Conservation (phyloP, 2,329 filamentous ascomycete species). For the Microdochium trichocladiopsis region DNA sequence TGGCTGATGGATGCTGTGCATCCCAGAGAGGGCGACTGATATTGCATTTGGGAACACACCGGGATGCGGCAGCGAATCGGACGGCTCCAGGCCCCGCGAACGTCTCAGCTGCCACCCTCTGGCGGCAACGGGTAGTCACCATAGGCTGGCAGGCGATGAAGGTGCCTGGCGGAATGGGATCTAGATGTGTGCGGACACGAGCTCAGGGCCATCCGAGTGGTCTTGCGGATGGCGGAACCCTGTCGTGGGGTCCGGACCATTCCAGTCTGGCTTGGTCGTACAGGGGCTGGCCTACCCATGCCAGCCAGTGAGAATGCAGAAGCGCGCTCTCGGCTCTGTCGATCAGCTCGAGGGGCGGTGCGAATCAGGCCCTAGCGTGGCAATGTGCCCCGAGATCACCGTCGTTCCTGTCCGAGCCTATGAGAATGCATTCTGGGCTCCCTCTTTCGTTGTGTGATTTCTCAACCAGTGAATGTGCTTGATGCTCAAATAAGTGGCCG, state of each 20-base stretch:
- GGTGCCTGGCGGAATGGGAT: background rate
- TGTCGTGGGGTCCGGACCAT: background rate
- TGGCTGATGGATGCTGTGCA: background rate
- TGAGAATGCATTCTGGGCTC: background rate
- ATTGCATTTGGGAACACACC: background rate
- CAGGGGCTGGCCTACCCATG: background rate
- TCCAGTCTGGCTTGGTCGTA: background rate
- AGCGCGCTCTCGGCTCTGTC: background rate
- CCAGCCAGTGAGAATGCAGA: background rate
- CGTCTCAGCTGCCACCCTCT: background rate
- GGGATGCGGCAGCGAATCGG: background rate
- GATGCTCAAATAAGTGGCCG: background rate
- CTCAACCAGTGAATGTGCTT: background rate
- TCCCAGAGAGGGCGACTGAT: background rate
- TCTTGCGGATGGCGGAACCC: background rate
- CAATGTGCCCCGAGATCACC: background rate
- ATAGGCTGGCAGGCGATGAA: background rate
- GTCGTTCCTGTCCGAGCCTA: background rate
- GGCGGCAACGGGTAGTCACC: background rate
- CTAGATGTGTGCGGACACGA: background rate
- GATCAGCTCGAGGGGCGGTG: background rate
- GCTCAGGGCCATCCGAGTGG: background rate
- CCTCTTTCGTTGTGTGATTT: background rate
- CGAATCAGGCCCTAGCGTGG: background rate
- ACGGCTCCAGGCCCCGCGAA: background rate